Evolutionary conservation across 331 rosid species (phyloP).

Genomic region (Cucumis variabilis): DNA sequence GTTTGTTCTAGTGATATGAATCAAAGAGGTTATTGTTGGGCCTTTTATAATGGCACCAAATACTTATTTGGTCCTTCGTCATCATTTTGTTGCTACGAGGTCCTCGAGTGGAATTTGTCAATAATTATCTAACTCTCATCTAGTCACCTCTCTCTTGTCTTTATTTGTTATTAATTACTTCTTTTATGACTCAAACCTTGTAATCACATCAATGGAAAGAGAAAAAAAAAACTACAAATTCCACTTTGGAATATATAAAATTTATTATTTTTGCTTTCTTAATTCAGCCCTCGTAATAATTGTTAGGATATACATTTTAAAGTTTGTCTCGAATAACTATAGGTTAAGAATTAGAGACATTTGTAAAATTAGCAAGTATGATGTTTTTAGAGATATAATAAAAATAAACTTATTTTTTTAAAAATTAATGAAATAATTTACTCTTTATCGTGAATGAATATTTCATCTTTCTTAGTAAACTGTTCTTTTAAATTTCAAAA

Average conservation of each 20-base stretch:
- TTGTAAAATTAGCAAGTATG: no score
- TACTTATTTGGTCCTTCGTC: neutral
- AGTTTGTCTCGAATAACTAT: no score
- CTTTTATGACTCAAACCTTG: neutral
- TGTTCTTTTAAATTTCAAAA: no score
- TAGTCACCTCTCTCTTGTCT: neutral
- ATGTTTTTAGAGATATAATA: no score
- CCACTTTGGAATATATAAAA: neutral
- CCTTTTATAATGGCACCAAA: neutral
- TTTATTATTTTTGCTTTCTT: no score
- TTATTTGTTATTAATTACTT: neutral
- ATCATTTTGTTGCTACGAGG: neutral
- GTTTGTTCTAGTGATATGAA: neutral
- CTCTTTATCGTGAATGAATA: no score
- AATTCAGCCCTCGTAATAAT: no score
- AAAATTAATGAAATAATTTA: no score
- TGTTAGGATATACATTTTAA: no score
- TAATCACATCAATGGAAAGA: neutral
- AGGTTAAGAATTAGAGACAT: no score
- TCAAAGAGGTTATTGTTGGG: neutral
- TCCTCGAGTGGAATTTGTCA: neutral
- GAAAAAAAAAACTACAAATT: neutral
- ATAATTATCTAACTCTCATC: neutral
- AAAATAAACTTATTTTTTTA: no score
- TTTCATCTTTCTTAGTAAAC: no score